These are phyloP conservation scores for Colletotrichum noveboracense DNA, from an alignment of 2,329 filamentous ascomycete species.

Conservation along the genomic window DNA sequence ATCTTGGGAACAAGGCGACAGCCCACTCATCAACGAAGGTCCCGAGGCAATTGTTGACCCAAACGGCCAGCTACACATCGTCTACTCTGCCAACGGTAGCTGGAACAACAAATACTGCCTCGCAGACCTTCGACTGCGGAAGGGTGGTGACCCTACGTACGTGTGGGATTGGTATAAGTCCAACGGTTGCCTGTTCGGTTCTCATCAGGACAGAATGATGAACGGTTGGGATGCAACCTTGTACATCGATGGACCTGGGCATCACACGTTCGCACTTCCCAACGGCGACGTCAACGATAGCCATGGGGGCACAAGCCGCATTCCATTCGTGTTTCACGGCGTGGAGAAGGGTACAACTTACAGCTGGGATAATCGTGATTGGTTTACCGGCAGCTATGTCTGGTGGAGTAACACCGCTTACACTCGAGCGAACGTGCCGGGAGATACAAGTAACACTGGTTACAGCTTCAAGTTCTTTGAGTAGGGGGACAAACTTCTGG, in stretches of 20 bases:
- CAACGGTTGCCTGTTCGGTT: constrained; percentile 30
- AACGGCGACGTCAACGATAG: constrained; percentile 23
- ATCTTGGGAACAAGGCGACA: constrained; percentile 25
- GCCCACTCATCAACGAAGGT: constrained; percentile 26
- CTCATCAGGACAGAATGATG: constrained; percentile 28
- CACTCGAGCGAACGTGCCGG: constrained; percentile 21
- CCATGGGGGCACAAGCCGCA: constrained; percentile 11
- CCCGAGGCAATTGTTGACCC: constrained; percentile 28
- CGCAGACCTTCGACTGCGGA: constrained; percentile 27
- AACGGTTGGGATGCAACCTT: constrained; percentile 27
- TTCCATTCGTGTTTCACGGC: constrained; percentile 26
- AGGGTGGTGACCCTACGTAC: constrained; percentile 28
- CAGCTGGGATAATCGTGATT: constrained; percentile 23
- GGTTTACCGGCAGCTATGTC: constrained; percentile 25
- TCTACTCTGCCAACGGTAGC: constrained; percentile 31
- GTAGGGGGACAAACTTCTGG: not conserved
- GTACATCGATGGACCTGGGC: constrained; percentile 27
- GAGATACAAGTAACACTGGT: constrained; percentile 18
- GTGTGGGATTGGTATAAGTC: constrained; percentile 33
- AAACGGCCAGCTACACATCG: constrained; percentile 29
- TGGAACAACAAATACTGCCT: constrained; percentile 28
- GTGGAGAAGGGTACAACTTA: constrained; percentile 25
- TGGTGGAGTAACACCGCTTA: constrained; percentile 26
- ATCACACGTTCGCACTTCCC: constrained; percentile 28
- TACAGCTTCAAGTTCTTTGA: constrained; percentile 28